Evolutionary conservation across 2,329 filamentous ascomycete species (phyloP).

Genomic region (Talaromyces islandicus): DNA sequence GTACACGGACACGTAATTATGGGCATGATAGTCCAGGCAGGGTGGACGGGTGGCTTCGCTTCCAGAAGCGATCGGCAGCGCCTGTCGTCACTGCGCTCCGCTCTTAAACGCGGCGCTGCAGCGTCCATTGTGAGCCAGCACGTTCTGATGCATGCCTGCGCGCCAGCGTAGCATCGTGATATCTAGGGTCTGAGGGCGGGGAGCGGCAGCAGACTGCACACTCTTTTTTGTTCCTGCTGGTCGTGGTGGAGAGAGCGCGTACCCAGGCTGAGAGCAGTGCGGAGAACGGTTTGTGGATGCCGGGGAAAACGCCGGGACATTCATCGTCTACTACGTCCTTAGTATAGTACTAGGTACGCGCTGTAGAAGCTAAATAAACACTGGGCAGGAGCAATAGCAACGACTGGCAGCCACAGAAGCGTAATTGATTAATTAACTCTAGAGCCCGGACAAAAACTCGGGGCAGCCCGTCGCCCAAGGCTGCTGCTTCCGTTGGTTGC

Average conservation of each 20-base stretch:
- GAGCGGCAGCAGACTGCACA: background rate
- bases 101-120: background rate
- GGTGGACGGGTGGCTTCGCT: background rate
- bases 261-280: background rate
- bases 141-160: background rate
- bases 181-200: background rate
- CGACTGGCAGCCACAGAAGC: background rate
- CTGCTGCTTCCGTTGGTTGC: background rate
- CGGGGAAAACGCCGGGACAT: background rate
- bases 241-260: background rate
- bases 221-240: background rate
- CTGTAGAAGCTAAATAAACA: no score
- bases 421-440: background rate
- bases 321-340: background rate
- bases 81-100: slow-evolving; percentile 1
- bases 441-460: background rate
- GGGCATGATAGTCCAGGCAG: no score
- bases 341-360: no score
- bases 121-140: background rate
- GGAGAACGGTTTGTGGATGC: background rate
- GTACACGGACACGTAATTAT: no score
- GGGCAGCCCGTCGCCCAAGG: background rate
- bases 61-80: slow-evolving; percentile 3
- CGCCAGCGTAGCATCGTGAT: background rate
- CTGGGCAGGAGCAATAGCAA: no score